Percentiles rank a stretch among this genome's conserved stretches.
Evolutionary conservation across 768 basidiomycete species (phyloP).

Genomic region (Steccherinum ochraceum): DNA sequence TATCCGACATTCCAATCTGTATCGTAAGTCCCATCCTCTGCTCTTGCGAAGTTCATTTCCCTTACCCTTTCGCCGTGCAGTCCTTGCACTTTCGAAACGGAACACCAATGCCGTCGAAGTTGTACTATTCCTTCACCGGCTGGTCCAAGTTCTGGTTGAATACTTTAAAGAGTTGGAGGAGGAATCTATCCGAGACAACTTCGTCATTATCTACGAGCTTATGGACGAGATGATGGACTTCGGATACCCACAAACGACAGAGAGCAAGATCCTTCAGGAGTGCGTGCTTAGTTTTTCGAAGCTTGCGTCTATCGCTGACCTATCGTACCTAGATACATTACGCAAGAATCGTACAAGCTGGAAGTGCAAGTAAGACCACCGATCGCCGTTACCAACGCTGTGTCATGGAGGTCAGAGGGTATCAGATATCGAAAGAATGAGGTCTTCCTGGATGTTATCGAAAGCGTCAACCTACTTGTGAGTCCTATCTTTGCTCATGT

Average conservation of each 20-base stretch:
- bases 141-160: conserved; percentile 88
- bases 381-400: conserved; percentile 96
- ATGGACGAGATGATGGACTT: conserved; percentile 99
- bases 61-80: conserved; percentile 31
- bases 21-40: conserved; percentile 51
- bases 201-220: conserved; percentile 98
- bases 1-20: conserved; percentile 95
- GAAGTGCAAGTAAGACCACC: conserved; percentile 91
- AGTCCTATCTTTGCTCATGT: conserved; percentile 23
- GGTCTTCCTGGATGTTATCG: conserved; percentile 97
- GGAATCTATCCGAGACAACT: conserved; percentile 98
- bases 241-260: conserved; percentile 97
- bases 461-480: conserved; percentile 93
- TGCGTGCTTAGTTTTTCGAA: conserved; percentile 29
- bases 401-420: conserved; percentile 97
- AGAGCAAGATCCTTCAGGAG: conserved; percentile 99
- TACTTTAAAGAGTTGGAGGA: conserved; percentile 99
- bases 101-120: conserved; percentile 96
- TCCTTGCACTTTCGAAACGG: conserved; percentile 91
- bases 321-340: conserved; percentile 69
- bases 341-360: conserved; percentile 96
- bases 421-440: conserved; percentile 98
- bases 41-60: neutral
- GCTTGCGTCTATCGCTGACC: neutral
- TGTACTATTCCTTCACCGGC: conserved; percentile 92